Evolutionary conservation across 2,329 filamentous ascomycete species (phyloP).

Genomic region (Juglanconis juglandina): DNA sequence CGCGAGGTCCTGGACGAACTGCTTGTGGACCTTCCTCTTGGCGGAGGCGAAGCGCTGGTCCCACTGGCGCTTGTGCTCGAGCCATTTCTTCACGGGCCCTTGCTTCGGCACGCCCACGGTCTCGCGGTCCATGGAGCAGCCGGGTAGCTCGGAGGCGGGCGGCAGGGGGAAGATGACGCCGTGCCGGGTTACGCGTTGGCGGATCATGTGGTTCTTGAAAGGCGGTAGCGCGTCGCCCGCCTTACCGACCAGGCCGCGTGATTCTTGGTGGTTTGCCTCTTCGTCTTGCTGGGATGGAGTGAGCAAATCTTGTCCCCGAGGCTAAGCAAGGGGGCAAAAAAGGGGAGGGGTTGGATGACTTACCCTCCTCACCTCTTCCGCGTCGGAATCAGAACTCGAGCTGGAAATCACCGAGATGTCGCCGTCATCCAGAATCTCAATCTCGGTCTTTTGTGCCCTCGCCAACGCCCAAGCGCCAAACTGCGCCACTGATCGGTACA

Average conservation of each 20-base stretch:
- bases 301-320: not conserved
- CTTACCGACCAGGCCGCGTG: conserved; percentile 61
- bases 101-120: conserved; percentile 78
- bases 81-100: conserved; percentile 78
- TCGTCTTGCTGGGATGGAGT: conserved; percentile 7
- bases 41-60: conserved; percentile 68
- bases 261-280: conserved; percentile 22
- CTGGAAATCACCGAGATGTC: conserved; percentile 69
- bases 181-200: conserved; percentile 77
- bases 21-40: conserved; percentile 69
- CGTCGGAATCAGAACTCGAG: conserved; percentile 41
- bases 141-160: conserved; percentile 61
- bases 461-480: conserved; percentile 91
- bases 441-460: conserved; percentile 71
- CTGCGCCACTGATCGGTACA: conserved; percentile 89
- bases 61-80: conserved; percentile 68
- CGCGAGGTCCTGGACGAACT: conserved; percentile 68
- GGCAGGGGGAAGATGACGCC: conserved; percentile 70
- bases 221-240: conserved; percentile 79
- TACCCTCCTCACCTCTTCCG: conserved; percentile 23
- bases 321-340: not conserved
- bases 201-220: conserved; percentile 86
- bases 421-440: conserved; percentile 80
- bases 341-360: not conserved
- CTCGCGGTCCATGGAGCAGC: conserved; percentile 57